Base-by-base conservation (phyloP, 1,284 basidiomycete genomes). In the Malassezia pachydermatis region DNA sequence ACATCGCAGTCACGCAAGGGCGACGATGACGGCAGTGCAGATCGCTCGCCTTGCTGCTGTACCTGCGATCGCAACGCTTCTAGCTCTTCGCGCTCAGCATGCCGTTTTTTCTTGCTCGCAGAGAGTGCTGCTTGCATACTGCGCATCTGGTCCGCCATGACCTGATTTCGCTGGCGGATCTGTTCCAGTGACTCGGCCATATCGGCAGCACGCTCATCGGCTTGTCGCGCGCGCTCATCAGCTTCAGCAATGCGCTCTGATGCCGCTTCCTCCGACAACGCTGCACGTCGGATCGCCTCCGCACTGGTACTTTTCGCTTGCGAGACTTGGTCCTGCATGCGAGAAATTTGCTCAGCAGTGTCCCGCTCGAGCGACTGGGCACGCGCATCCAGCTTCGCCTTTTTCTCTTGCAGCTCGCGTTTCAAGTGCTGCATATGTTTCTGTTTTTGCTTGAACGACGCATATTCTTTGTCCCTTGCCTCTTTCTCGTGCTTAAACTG, bases 81-180 rank as follows among this genome's bases (percentile, higher is more conserved):
- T 13, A 19, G 20, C 19, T 13, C 19, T 10, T 10, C 45, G 17
- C 39, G 40, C 16, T 33, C 19, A 4, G 39, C 13, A 19, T 40
- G 39, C 13, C 36, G 43, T 38, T 51, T 46, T 20, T 28, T 33
- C 23, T 38, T 20, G 25, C 33, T 25, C 20, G 37, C 28, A 9
- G 28, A n/a, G 8, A 42, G 25, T 9, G 44, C 50, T 3, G 19
- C 20, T 19, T 47, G 50, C 39, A 52, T 22, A n/a, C 32, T 40
- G 35, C 50, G 50, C 50, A 52, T 36, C 17, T 52, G 50, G 24
- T 47, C 50, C 2, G 50, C 50, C 24, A 52, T 29, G 23, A 22
- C 27, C 44, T 52, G 50, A 17, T 46, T 43, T n/a, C 30, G 28
- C 2, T 2, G 7, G n/a, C 45, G 50, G 7, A 36, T 47, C 17